phyloP scores from a whole-genome alignment of 495 filamentous ascomycete species.

The Sordaria brevicollis region DNA sequence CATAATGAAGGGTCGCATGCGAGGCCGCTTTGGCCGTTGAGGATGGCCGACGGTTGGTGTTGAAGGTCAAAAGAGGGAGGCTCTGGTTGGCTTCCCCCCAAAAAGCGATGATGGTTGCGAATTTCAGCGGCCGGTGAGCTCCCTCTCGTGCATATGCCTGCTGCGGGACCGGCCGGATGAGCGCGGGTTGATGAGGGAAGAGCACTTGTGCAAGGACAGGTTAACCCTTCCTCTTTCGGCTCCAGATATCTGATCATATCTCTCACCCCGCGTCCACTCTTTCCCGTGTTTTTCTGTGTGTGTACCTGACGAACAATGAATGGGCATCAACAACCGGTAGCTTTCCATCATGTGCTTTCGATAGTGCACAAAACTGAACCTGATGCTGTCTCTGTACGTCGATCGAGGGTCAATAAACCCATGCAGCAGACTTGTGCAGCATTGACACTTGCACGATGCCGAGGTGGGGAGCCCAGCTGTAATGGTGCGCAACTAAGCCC shows the following conservation, averaged over 20 bases:
- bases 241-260: not conserved
- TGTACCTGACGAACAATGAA: not conserved
- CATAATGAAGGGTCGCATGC: not conserved
- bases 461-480: not conserved
- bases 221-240: not conserved
- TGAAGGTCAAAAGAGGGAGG: not conserved
- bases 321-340: not conserved
- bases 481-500: not conserved
- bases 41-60: not conserved
- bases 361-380: not conserved
- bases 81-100: not conserved
- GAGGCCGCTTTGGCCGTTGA: not conserved
- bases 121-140: not conserved
- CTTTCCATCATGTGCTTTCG: not conserved
- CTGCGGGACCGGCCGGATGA: not conserved
- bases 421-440: not conserved
- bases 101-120: not conserved
- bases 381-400: not conserved
- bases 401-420: not conserved
- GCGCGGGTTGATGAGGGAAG: not conserved
- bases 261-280: too few species aligned
- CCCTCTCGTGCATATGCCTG: not conserved
- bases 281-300: too few species aligned
- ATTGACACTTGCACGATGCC: not conserved
- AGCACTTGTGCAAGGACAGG: not conserved